Evolutionary conservation across 2,329 filamentous ascomycete species (phyloP).

Genomic region (Trichoderma sp.): DNA sequence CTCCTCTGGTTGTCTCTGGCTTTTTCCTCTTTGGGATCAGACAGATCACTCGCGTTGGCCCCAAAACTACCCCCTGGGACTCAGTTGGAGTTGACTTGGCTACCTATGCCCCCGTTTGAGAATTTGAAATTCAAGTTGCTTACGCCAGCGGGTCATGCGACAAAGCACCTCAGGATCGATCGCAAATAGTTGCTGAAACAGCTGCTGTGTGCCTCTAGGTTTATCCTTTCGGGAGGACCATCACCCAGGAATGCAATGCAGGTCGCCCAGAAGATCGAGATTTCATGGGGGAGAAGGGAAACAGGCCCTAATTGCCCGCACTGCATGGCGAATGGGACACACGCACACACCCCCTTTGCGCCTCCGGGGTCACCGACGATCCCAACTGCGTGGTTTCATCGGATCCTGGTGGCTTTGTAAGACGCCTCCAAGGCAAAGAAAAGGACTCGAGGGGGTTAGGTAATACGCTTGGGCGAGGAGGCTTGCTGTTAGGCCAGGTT

Average conservation of each 20-base stretch:
- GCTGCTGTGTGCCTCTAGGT: not conserved
- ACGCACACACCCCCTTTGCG: not conserved
- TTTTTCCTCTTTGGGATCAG: not conserved
- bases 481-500: not conserved
- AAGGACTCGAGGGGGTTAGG: not conserved
- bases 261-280: not conserved
- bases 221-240: not conserved
- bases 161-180: not conserved
- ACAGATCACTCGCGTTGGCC: not conserved
- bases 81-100: not conserved
- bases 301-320: not conserved
- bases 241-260: not conserved
- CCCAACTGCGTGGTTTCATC: slow-evolving; percentile 1
- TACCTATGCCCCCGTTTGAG: not conserved
- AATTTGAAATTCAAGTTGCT: not conserved
- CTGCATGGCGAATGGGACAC: not conserved
- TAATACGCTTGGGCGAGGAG: not conserved
- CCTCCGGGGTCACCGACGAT: slow-evolving; percentile 13
- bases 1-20: not conserved
- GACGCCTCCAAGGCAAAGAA: slow-evolving; percentile 3
- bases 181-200: not conserved
- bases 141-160: slow-evolving; percentile 7
- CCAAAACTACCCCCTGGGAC: not conserved
- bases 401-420: not conserved
- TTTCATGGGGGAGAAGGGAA: not conserved